Conservation (phyloP, 371 early-diverging fungal species). For the Gilbertella persicaria region DNA sequence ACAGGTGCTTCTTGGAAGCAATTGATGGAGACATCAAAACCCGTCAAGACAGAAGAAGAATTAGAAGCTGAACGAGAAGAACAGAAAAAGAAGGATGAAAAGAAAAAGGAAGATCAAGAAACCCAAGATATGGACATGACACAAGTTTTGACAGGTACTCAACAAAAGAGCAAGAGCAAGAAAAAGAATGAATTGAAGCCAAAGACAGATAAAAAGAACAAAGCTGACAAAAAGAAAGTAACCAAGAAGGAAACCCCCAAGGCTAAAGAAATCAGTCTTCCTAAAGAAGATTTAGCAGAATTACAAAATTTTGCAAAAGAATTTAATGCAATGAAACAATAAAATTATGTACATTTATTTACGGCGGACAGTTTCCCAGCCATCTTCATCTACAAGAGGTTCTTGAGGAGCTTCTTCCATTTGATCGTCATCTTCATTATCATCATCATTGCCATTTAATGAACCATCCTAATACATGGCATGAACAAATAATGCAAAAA, state of each 20-base stretch:
- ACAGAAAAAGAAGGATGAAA: slow-evolving; percentile 26
- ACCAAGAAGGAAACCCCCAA: slow-evolving; percentile 9
- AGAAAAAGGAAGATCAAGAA: slow-evolving; percentile 33
- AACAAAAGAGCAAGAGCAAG: slow-evolving; percentile 16
- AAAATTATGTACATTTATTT: slow-evolving; percentile 18
- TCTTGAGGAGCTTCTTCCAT: slow-evolving; percentile 46
- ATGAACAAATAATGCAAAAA: background rate
- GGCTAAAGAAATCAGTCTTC: slow-evolving; percentile 17
- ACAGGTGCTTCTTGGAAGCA: slow-evolving; percentile 43
- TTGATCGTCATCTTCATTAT: slow-evolving; percentile 20
- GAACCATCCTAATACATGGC: background rate
- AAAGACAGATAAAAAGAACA: slow-evolving; percentile 1
- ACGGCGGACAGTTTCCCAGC: slow-evolving; percentile 50
- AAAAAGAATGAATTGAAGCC: slow-evolving; percentile 10
- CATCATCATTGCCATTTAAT: slow-evolving; percentile 9
- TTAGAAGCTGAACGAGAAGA: slow-evolving; percentile 38
- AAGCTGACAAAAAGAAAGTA: slow-evolving; percentile 11
- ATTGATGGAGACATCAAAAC: slow-evolving; percentile 37
- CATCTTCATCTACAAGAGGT: slow-evolving; percentile 54
- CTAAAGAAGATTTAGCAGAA: slow-evolving; percentile 29
- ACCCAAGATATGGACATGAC: slow-evolving; percentile 27
- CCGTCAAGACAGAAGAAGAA: slow-evolving; percentile 40
- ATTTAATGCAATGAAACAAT: slow-evolving; percentile 8
- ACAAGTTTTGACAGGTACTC: slow-evolving; percentile 23
- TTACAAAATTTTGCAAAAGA: slow-evolving; percentile 30